These are phyloP conservation scores for Alloascoidea hylecoeti DNA, from an alignment of 805 yeast genomes.

Conservation along the genomic window DNA sequence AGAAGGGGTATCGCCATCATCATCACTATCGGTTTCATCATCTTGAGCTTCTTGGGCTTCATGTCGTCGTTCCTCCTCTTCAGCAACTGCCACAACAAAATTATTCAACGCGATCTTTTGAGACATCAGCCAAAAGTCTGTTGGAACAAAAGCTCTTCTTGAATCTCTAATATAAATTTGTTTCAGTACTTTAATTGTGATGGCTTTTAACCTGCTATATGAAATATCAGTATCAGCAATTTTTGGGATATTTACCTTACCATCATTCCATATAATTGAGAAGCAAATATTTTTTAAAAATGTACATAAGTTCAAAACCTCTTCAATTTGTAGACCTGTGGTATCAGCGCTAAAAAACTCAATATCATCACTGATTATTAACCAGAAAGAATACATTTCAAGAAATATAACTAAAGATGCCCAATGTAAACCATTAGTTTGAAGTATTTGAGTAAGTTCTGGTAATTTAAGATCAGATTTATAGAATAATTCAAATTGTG, in stretches of 20 bases:
- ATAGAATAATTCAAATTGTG: constrained; percentile 1
- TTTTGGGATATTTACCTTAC: constrained; percentile 3
- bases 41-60: constrained; percentile 7
- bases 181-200: constrained; percentile 38
- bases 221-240: constrained; percentile 6
- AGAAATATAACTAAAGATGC: constrained; percentile 31
- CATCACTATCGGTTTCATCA: constrained; percentile 10
- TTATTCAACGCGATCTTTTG: constrained; percentile 18
- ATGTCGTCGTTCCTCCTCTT: constrained; percentile 25
- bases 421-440: constrained; percentile 7
- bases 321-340: constrained; percentile 22
- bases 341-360: constrained; percentile 33
- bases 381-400: constrained; percentile 52
- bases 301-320: constrained; percentile 24
- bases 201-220: constrained; percentile 13
- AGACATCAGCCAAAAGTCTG: constrained; percentile 39
- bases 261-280: constrained; percentile 27
- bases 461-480: background rate
- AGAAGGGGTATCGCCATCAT: constrained; percentile 7
- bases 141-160: constrained; percentile 36
- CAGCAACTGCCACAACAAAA: constrained; percentile 22
- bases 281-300: constrained; percentile 39
- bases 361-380: constrained; percentile 50
- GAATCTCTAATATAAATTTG: constrained; percentile 55
- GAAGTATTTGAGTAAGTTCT: constrained; percentile 1